Evolutionary conservation across 192 early-diverging fungal species (phyloP).

Genomic region (Backusella macrospora): DNA sequence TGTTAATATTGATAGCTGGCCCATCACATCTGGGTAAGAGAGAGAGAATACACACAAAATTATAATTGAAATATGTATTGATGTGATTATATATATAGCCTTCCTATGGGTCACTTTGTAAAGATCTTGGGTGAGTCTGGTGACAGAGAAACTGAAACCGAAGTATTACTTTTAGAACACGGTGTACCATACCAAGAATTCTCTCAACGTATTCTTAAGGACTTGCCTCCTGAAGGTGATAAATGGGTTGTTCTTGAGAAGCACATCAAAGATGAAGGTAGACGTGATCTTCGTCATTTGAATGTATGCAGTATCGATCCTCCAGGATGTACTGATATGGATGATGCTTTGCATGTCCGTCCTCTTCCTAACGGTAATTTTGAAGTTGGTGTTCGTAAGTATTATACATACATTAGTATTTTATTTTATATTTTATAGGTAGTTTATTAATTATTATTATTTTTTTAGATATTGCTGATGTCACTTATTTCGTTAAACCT

Average conservation of each 20-base stretch:
- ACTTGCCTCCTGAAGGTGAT: conserved; percentile 88
- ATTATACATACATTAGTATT: neutral
- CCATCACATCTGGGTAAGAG: conserved; percentile 66
- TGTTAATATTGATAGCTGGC: conserved; percentile 93
- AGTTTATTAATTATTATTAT: neutral
- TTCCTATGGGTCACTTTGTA: conserved; percentile 93
- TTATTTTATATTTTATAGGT: too few species aligned
- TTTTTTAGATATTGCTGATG: conserved; percentile 89
- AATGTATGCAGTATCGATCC: conserved; percentile 98
- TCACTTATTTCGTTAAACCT: conserved; percentile 88
- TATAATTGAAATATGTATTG: too few species aligned
- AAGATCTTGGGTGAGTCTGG: conserved; percentile 88
- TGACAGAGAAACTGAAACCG: conserved; percentile 94
- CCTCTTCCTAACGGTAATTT: conserved; percentile 51
- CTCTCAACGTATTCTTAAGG: conserved; percentile 79
- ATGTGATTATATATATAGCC: conserved; percentile 34
- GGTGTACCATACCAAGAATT: conserved; percentile 96
- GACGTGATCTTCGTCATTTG: conserved; percentile 81
- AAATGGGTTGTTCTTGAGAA: conserved; percentile 77
- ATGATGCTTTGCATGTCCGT: conserved; percentile 93
- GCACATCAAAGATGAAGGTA: conserved; percentile 63
- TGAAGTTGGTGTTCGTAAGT: conserved; percentile 65
- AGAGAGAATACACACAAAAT: too few species aligned
- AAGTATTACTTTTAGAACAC: conserved; percentile 95
- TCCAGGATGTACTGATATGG: conserved; percentile 98